Conservation (phyloP, 148 eudicot species). For the Rhododendron kiyosumense region DNA sequence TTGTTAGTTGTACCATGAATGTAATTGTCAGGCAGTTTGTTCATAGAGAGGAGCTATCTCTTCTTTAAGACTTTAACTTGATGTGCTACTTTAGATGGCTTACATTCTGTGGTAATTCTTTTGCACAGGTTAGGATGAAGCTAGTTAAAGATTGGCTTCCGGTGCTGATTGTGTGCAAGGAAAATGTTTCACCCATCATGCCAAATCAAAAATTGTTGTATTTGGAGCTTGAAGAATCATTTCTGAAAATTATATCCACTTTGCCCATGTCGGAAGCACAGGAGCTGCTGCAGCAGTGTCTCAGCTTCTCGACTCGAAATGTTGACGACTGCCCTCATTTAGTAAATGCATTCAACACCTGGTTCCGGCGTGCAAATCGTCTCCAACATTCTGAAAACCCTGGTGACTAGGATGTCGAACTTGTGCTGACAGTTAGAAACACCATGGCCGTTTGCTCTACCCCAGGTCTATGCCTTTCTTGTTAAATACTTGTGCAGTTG, state of each 20-base stretch:
- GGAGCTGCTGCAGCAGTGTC: slow-evolving; percentile 76
- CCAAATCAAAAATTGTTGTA: slow-evolving; percentile 47
- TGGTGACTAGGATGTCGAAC: not conserved
- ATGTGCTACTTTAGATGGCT: not conserved
- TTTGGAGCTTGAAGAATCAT: slow-evolving; percentile 69
- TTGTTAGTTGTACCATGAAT: not conserved
- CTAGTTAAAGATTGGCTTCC: slow-evolving; percentile 90
- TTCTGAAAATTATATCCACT: slow-evolving; percentile 72
- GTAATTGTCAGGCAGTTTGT: not conserved
- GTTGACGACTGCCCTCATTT: slow-evolving; percentile 76
- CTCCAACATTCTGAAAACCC: slow-evolving; percentile 18
- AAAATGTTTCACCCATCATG: slow-evolving; percentile 40
- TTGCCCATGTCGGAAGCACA: slow-evolving; percentile 72
- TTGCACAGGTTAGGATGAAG: slow-evolving; percentile 79
- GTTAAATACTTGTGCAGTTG: not conserved
- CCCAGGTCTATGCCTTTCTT: not conserved
- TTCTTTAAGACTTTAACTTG: not conserved
- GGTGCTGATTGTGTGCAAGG: slow-evolving; percentile 79
- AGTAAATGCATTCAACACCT: slow-evolving; percentile 69
- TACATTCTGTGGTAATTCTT: not conserved
- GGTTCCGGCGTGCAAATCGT: slow-evolving; percentile 75
- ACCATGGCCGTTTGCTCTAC: not conserved
- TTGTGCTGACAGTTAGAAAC: not conserved
- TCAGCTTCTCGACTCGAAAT: slow-evolving; percentile 80
- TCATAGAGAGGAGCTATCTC: not conserved